Percentiles rank a stretch among this genome's conserved stretches.
phyloP scores from a whole-genome alignment of 371 early-diverging fungal species.

The Mucor velutinosus region DNA sequence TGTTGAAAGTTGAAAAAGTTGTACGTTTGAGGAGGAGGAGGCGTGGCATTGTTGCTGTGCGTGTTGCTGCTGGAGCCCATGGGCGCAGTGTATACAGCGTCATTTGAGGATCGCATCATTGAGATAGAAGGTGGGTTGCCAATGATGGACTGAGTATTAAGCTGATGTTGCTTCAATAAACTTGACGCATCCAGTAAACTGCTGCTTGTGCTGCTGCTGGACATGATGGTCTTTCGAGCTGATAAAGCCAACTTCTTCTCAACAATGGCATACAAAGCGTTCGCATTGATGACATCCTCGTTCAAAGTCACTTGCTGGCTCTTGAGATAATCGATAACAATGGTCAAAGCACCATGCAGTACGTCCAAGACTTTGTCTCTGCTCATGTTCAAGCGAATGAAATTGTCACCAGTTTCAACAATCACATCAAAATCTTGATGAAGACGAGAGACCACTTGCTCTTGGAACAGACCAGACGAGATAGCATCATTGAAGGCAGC shows the following conservation, averaged over 20 bases:
- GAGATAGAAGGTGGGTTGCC: conserved; percentile 6
- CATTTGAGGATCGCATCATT: conserved; percentile 11
- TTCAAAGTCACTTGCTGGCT: conserved; percentile 11
- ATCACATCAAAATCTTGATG: conserved; percentile 1
- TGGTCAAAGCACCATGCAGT: conserved; percentile 10
- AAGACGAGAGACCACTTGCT: not conserved
- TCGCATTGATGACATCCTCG: conserved; percentile 4
- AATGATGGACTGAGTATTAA: not conserved
- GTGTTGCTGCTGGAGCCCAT: not conserved
- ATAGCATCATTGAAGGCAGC: not conserved
- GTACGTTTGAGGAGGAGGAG: conserved; percentile 7
- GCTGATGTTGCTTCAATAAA: conserved; percentile 3
- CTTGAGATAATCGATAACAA: conserved; percentile 15
- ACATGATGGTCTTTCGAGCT: not conserved
- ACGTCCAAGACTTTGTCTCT: not conserved
- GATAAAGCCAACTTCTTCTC: conserved; percentile 2
- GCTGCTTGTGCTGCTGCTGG: conserved; percentile 6
- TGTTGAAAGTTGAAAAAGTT: conserved; percentile 17
- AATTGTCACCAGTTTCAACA: conserved; percentile 1
- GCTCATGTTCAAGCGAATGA: conserved; percentile 13
- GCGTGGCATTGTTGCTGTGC: not conserved
- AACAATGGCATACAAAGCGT: conserved; percentile 2
- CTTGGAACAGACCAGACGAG: conserved; percentile 4
- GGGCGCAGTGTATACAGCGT: conserved; percentile 2
- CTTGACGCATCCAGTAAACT: not conserved